These are phyloP conservation scores for Crassisporium funariophilum DNA, from an alignment of 768 basidiomycete species.

Conservation along the genomic window DNA sequence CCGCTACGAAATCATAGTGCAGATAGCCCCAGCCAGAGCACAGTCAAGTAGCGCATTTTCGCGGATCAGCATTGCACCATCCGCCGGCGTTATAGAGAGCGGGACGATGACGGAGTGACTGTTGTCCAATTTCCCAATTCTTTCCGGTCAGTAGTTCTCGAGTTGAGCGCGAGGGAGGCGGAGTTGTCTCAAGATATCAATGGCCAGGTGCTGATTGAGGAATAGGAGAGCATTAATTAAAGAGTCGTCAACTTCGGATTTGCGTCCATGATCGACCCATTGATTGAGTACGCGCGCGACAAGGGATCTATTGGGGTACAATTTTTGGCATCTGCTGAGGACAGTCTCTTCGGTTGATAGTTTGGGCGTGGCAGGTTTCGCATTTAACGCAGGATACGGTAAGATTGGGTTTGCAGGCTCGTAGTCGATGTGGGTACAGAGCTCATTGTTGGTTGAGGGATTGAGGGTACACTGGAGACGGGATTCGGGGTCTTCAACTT, in stretches of 20 bases:
- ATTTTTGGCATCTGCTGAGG: no score
- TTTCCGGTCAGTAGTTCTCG: background rate
- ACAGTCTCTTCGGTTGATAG: no score
- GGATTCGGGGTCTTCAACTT: no score
- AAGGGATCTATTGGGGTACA: background rate
- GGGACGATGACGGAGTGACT: background rate
- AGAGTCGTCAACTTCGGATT: slow-evolving; percentile 1
- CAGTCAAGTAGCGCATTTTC: slow-evolving; percentile 11
- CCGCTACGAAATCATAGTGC: background rate
- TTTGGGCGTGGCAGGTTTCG: no score
- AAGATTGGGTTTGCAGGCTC: no score
- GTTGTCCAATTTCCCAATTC: background rate
- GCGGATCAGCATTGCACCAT: background rate
- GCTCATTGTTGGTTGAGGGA: no score
- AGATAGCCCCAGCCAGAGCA: slow-evolving; percentile 8
- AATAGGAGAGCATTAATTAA: slow-evolving; percentile 1
- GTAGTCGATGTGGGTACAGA: no score
- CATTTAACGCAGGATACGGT: no score
- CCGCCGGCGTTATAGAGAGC: no score
- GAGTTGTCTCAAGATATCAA: slow-evolving; percentile 1
- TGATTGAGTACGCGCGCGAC: background rate
- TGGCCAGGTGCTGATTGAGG: background rate
- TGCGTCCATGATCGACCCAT: background rate
- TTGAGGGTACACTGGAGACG: no score
- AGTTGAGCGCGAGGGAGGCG: background rate